These are phyloP conservation scores for Arctium minus DNA, from an alignment of 129 eudicot species.

Conservation along the genomic window DNA sequence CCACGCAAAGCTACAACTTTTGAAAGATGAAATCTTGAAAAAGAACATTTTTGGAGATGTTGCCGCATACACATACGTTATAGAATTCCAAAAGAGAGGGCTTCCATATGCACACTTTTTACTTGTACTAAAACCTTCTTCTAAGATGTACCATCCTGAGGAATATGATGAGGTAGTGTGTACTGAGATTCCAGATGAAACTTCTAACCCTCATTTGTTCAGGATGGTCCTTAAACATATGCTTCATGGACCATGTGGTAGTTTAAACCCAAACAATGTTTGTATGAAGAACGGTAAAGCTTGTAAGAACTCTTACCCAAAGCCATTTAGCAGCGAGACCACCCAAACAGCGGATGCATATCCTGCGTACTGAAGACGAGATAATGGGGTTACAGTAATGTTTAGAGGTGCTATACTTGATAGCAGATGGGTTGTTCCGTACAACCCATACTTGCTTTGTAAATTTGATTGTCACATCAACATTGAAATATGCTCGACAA, in stretches of 20 bases:
- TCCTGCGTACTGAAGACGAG: conserved; percentile 11
- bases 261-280: background rate
- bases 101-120: conserved; percentile 9
- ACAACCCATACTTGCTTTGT: background rate
- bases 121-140: background rate
- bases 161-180: background rate
- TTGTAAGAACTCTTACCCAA: conserved; percentile 8
- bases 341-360: conserved; percentile 6
- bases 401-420: background rate
- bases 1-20: background rate
- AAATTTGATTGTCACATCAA: conserved; percentile 23
- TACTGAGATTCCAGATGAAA: conserved; percentile 6
- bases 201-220: background rate
- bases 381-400: background rate
- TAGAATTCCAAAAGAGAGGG: conserved; percentile 21
- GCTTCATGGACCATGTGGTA: conserved; percentile 39
- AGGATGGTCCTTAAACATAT: conserved; percentile 13
- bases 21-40: background rate
- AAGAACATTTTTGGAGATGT: background rate
- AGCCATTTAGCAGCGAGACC: background rate
- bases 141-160: background rate
- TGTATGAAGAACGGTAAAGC: background rate
- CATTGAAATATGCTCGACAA: conserved; percentile 17
- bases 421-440: conserved; percentile 26
- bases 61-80: background rate